A percentile compares a stretch with the other conserved stretches of the same genome.
Conservation (phyloP, 176 grass and related monocot genomes). For the Zoysia pacifica region DNA sequence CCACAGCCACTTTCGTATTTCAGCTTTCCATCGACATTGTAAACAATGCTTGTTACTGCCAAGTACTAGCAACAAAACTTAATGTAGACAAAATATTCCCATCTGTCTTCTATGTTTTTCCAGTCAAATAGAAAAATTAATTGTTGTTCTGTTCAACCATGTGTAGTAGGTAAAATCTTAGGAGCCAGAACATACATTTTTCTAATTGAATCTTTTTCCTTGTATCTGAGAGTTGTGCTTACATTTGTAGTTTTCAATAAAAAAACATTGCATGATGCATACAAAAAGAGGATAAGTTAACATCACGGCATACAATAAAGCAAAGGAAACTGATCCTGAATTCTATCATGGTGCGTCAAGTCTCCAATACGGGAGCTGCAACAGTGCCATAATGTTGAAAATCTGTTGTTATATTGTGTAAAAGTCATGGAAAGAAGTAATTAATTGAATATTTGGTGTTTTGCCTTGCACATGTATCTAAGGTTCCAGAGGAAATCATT, state of each 20-base stretch:
- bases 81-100: not conserved
- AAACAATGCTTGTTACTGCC: not conserved
- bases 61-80: not conserved
- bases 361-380: slow-evolving; percentile 75
- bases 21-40: not conserved
- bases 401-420: not conserved
- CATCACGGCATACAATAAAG: slow-evolving; percentile 87
- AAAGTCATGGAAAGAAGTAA: not conserved
- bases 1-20: slow-evolving; percentile 41
- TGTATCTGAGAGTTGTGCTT: slow-evolving; percentile 6
- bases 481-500: slow-evolving; percentile 68
- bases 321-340: slow-evolving; percentile 83
- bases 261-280: slow-evolving; percentile 87
- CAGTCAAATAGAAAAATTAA: not conserved
- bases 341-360: slow-evolving; percentile 92
- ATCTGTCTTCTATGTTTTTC: not conserved
- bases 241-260: slow-evolving; percentile 78
- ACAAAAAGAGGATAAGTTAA: slow-evolving; percentile 87
- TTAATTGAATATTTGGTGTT: not conserved
- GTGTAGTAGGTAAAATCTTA: not conserved
- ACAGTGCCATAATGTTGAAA: not conserved
- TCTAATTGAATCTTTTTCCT: not conserved
- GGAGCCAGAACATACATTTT: not conserved
- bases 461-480: slow-evolving; percentile 40
- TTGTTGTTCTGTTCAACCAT: not conserved